phyloP scores from a whole-genome alignment of 2,329 filamentous ascomycete species.

The Hypomyces rosellus region DNA sequence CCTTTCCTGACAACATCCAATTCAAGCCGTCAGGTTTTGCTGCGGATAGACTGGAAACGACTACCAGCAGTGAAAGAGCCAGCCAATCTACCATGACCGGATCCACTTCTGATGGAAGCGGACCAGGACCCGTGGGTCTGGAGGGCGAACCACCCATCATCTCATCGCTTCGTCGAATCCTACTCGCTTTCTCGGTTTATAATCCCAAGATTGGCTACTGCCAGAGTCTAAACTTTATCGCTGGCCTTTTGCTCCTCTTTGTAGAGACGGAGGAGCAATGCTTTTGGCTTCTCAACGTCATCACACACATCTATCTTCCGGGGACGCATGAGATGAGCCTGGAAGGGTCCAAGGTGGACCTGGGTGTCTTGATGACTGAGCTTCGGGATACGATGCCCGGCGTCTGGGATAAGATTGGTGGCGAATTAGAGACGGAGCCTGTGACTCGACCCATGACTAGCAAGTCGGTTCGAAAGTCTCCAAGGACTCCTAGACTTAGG shows the following conservation, averaged over 20 bases:
- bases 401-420: slow-evolving; percentile 83
- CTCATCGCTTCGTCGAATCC: slow-evolving; percentile 71
- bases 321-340: slow-evolving; percentile 88
- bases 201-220: slow-evolving; percentile 92
- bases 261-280: slow-evolving; percentile 81
- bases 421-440: slow-evolving; percentile 56
- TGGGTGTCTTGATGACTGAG: slow-evolving; percentile 85
- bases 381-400: slow-evolving; percentile 75
- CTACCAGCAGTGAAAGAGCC: slow-evolving; percentile 25
- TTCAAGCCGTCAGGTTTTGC: slow-evolving; percentile 60
- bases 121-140: slow-evolving; percentile 26
- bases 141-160: slow-evolving; percentile 69
- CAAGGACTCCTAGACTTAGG: slow-evolving; percentile 31
- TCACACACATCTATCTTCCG: slow-evolving; percentile 80
- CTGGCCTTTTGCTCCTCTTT: slow-evolving; percentile 82
- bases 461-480: slow-evolving; percentile 28
- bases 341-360: slow-evolving; percentile 87
- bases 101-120: slow-evolving; percentile 29
- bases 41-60: slow-evolving; percentile 22
- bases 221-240: slow-evolving; percentile 91
- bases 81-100: slow-evolving; percentile 33
- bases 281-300: slow-evolving; percentile 89
- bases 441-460: slow-evolving; percentile 30
- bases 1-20: slow-evolving; percentile 87
- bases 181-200: slow-evolving; percentile 85